Evolutionary conservation across 495 filamentous ascomycete species (phyloP).

Genomic region (Alectoria sarmentosa): DNA sequence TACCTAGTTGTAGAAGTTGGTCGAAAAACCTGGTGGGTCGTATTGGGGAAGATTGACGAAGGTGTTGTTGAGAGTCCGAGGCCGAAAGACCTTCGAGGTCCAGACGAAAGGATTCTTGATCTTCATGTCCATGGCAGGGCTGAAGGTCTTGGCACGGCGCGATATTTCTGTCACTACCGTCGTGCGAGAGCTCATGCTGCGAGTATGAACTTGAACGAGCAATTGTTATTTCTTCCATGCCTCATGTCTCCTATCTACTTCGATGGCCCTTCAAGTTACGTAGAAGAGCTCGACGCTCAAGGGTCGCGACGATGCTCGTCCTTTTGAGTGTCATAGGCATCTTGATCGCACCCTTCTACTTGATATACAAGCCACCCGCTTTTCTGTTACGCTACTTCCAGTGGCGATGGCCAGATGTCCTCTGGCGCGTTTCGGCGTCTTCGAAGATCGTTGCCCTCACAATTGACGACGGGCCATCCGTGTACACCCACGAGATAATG

Average conservation of each 20-base stretch:
- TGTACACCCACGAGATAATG: constrained; percentile 65
- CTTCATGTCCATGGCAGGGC: not conserved
- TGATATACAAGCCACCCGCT: constrained; percentile 67
- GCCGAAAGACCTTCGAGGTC: no score
- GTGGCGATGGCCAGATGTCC: constrained; percentile 63
- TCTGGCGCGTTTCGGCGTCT: constrained; percentile 55
- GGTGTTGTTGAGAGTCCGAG: no score
- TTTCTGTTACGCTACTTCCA: constrained; percentile 61
- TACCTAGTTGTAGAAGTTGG: not conserved
- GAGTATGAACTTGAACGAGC: not conserved
- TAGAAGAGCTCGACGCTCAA: constrained; percentile 47
- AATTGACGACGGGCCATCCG: constrained; percentile 76
- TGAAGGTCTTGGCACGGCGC: constrained; percentile 1
- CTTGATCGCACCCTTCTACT: constrained; percentile 50
- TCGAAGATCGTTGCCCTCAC: constrained; percentile 67
- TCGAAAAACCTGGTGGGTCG: not conserved
- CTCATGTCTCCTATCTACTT: constrained; percentile 35
- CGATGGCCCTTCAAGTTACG: constrained; percentile 44
- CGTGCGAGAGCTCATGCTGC: no score
- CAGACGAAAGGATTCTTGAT: no score
- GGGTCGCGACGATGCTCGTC: constrained; percentile 48
- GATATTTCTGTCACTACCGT: no score
- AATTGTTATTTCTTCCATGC: constrained; percentile 30
- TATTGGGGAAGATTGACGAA: no score
- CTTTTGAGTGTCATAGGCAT: constrained; percentile 40